Percentiles rank a stretch among this genome's conserved stretches.
Conservation (phyloP, 2,329 filamentous ascomycete species). For the Salinomyces thailandicus region DNA sequence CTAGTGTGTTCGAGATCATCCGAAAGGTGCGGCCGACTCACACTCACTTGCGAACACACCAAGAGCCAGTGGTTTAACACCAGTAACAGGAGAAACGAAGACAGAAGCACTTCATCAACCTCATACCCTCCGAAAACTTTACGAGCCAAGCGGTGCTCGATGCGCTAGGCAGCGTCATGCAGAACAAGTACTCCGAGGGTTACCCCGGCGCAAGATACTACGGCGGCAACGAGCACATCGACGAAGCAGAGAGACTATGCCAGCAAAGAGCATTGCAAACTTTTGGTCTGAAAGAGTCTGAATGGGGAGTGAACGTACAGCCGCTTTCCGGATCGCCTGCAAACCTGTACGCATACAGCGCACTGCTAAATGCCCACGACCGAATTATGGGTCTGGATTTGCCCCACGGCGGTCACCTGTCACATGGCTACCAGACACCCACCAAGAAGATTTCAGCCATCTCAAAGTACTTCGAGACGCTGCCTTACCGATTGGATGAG, state of each 20-base stretch:
- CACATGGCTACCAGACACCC: constrained; percentile 95
- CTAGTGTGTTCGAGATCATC: constrained; percentile 76
- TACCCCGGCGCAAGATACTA: constrained; percentile 96
- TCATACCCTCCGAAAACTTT: constrained; percentile 93
- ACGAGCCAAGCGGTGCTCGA: constrained; percentile 88
- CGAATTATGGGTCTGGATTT: constrained; percentile 94
- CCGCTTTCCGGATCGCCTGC: constrained; percentile 64
- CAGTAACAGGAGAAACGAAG: constrained; percentile 65
- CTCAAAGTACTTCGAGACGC: constrained; percentile 97
- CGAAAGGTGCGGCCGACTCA: constrained; percentile 55
- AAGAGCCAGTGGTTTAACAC: constrained; percentile 7
- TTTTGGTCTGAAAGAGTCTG: constrained; percentile 69
- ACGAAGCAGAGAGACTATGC: constrained; percentile 78
- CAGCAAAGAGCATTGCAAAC: constrained; percentile 82
- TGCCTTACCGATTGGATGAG: constrained; percentile 87
- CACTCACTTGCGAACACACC: background rate
- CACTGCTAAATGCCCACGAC: constrained; percentile 89
- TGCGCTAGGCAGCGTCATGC: constrained; percentile 87
- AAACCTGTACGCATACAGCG: constrained; percentile 97
- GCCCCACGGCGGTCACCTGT: constrained; percentile 87
- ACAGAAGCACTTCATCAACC: constrained; percentile 97
- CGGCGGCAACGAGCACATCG: constrained; percentile 92
- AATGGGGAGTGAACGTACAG: constrained; percentile 97
- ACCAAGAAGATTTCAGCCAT: constrained; percentile 97
- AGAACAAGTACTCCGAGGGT: constrained; percentile 98